Percentiles rank a stretch among this genome's conserved stretches.
phyloP scores from a whole-genome alignment of 805 yeast species.

The Sugiyamaella chiloensis region DNA sequence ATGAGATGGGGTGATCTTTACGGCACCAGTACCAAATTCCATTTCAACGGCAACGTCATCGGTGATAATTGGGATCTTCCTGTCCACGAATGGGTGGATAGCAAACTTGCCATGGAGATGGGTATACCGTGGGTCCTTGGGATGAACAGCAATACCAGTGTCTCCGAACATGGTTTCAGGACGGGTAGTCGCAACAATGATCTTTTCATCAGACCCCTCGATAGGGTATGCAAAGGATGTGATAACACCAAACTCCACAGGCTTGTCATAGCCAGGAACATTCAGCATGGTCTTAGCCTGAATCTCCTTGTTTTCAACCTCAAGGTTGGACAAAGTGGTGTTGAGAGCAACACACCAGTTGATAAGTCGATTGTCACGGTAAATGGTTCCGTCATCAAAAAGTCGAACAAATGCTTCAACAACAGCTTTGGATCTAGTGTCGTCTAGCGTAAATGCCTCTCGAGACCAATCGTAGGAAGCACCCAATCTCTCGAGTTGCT shows the following conservation, averaged over 20 bases:
- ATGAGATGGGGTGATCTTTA: conserved; percentile 97
- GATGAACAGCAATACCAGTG: conserved; percentile 97
- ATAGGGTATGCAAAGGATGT: conserved; percentile 94
- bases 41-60: conserved; percentile 95
- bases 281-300: conserved; percentile 74
- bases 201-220: conserved; percentile 76
- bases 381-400: conserved; percentile 92
- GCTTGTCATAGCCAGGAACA: conserved; percentile 88
- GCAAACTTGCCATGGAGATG: conserved; percentile 94
- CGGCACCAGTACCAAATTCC: conserved; percentile 99
- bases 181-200: conserved; percentile 96
- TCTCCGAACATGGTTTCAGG: conserved; percentile 99
- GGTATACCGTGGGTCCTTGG: conserved; percentile 85
- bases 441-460: conserved; percentile 91
- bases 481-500: conserved; percentile 82
- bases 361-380: conserved; percentile 88
- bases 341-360: conserved; percentile 95
- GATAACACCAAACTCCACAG: conserved; percentile 92
- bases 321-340: conserved; percentile 94
- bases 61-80: conserved; percentile 80
- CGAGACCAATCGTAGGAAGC: conserved; percentile 96
- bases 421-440: conserved; percentile 73
- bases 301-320: conserved; percentile 89
- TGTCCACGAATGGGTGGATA: conserved; percentile 83
- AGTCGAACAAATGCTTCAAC: conserved; percentile 85